Conservation (phyloP, 2,329 filamentous ascomycete genomes). For the Epichloe bromicola region DNA sequence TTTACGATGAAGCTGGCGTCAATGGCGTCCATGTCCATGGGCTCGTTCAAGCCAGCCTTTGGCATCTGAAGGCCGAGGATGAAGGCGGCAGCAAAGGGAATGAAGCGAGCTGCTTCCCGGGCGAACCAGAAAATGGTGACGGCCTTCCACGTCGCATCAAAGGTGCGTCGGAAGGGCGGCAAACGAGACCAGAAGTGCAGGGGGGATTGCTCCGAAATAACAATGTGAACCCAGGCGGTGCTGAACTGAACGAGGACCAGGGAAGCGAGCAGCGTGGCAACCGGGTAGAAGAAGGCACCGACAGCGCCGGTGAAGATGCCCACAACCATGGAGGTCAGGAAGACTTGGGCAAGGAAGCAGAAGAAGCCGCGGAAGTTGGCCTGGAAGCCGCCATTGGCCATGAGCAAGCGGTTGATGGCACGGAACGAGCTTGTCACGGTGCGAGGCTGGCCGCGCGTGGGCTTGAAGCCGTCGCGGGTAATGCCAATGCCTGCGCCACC, state of each 20-base stretch:
- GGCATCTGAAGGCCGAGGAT: conserved; percentile 32
- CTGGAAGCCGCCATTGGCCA: conserved; percentile 47
- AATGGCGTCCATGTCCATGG: conserved; percentile 19
- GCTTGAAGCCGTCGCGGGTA: conserved; percentile 20
- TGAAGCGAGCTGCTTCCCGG: conserved; percentile 32
- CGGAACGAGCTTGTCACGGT: conserved; percentile 39
- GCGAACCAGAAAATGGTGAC: conserved; percentile 50
- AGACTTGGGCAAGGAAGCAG: conserved; percentile 29
- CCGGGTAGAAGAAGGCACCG: conserved; percentile 28
- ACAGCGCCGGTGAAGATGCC: conserved; percentile 31
- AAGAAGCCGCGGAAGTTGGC: conserved; percentile 58
- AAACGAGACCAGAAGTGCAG: conserved; percentile 58
- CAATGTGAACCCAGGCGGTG: conserved; percentile 73
- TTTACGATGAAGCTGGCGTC: conserved; percentile 24
- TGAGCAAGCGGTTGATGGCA: conserved; percentile 41
- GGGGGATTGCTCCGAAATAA: conserved; percentile 57
- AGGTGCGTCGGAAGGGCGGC: conserved; percentile 48
- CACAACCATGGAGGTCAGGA: conserved; percentile 24
- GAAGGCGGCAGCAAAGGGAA: conserved; percentile 31
- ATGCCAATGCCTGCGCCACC: conserved; percentile 11
- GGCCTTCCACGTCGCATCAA: conserved; percentile 56
- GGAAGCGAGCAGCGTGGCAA: conserved; percentile 38
- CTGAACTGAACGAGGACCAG: conserved; percentile 54
- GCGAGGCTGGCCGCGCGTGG: conserved; percentile 20
- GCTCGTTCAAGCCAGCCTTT: conserved; percentile 22